Evolutionary conservation across 306 rosid species (phyloP).

Genomic region (Cotoneaster glaucophyllus): DNA sequence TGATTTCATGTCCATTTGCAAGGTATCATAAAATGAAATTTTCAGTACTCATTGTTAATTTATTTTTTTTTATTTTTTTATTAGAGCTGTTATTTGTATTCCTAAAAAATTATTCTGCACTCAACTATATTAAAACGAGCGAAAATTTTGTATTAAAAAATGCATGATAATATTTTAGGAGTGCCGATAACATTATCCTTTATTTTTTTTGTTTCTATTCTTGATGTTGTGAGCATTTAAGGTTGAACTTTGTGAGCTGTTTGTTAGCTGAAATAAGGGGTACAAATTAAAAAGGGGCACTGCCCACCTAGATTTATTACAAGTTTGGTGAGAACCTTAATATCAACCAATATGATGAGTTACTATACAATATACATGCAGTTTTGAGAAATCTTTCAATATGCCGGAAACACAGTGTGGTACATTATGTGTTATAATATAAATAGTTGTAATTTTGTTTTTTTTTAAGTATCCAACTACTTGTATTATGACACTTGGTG

Average conservation of each 20-base stretch:
- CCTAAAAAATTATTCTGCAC: neutral
- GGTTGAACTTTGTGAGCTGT: neutral
- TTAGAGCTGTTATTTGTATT: neutral
- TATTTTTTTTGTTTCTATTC: neutral
- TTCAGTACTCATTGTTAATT: neutral
- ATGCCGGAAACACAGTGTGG: too few relatives aligned
- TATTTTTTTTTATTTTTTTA: neutral
- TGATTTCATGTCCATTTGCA: slow-evolving; percentile 94
- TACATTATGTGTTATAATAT: too few relatives aligned
- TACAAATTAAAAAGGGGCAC: neutral
- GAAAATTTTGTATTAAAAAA: too few relatives aligned
- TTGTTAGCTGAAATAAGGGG: neutral
- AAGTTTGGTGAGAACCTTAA: slow-evolving; percentile 36
- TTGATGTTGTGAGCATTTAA: neutral
- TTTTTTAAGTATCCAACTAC: too few relatives aligned
- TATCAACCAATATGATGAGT: neutral
- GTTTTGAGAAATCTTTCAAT: too few relatives aligned
- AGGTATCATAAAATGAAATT: slow-evolving; percentile 35
- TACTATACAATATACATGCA: too few relatives aligned
- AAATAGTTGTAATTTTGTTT: too few relatives aligned
- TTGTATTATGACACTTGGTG: too few relatives aligned
- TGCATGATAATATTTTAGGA: too few relatives aligned
- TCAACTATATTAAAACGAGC: neutral
- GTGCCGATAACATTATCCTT: too few relatives aligned
- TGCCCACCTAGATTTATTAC: slow-evolving; percentile 1